Evolutionary conservation across 2,329 filamentous ascomycete species (phyloP), one percentile per base, ranked within the genome.

Genomic region (Sclerotinia borealis): DNA sequence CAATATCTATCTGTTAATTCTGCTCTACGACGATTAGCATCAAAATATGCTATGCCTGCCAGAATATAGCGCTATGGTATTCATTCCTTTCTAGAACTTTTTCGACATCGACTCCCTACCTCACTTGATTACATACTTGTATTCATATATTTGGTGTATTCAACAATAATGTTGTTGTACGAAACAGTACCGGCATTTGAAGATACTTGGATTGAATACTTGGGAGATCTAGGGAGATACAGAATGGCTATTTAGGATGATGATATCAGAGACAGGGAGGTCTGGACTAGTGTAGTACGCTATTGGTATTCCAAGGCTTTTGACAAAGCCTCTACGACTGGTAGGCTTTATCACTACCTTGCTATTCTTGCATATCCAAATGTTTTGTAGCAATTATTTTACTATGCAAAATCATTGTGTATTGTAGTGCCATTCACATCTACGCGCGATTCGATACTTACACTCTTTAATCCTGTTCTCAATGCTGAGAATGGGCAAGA

Each of bases 41-140:
- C 83, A 0, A 93, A 95, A 66, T 96, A 96, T 69, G 86, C 87
- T 0, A 97, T 98, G 91, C 93, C 93, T 0, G 92, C 91, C 0
- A 80, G 93, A 0, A 95, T 98, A 90, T 98, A 93, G 95, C 83
- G 91, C 0, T 90, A 81, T 89, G 93, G 91, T 0, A 97, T 98
- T 3, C 92, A n/a, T n/a, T n/a, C n/a, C n/a, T n/a, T n/a, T n/a
- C n/a, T n/a, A n/a, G n/a, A n/a, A n/a, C n/a, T n/a, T 96, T 72
- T 87, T 86, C 0, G 91, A 0, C 86, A 91, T 68, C 83, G 87
- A 3, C 78, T 96, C 0, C 93, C 93, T 0, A 81, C 81, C 0
- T 92, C 90, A 1, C 77, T 92, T 0, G 92, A 97, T 58, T 90
- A 96, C 63, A 97, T 98, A 92, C 78, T 96, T 0, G 86, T 87